phyloP scores from a whole-genome alignment of 1,284 basidiomycete genomes.

The Macrocystidia cucumis region DNA sequence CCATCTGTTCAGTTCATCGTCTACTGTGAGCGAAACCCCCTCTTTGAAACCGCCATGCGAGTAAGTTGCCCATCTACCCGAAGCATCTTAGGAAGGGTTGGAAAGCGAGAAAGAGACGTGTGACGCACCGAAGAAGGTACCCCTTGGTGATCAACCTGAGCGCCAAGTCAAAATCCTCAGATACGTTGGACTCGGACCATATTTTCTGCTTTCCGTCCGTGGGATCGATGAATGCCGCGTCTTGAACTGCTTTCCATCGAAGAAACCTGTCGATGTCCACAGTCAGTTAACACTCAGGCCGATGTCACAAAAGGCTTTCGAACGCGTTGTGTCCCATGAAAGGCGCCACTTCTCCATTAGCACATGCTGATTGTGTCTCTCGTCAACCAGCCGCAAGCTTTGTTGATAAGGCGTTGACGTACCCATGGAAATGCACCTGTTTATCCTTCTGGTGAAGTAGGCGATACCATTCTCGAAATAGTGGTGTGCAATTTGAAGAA shows the following conservation, averaged over 20 bases:
- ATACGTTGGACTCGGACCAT: conserved; percentile 80
- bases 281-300: neutral
- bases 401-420: conserved; percentile 9
- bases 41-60: conserved; percentile 76
- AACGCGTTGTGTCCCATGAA: conserved; percentile 83
- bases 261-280: conserved; percentile 41
- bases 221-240: conserved; percentile 63
- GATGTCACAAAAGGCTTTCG: conserved; percentile 1
- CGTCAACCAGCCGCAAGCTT: neutral
- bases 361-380: conserved; percentile 34
- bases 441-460: conserved; percentile 71
- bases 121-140: conserved; percentile 64
- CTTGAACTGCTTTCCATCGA: conserved; percentile 78
- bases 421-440: conserved; percentile 63
- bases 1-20: conserved; percentile 79
- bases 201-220: conserved; percentile 59
- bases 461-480: conserved; percentile 81
- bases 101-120: conserved; percentile 26
- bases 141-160: conserved; percentile 44
- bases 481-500: conserved; percentile 77
- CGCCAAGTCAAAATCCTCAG: conserved; percentile 77
- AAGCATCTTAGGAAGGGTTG: conserved; percentile 1
- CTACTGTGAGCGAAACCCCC: conserved; percentile 78
- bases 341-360: conserved; percentile 76
- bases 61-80: conserved; percentile 74